Evolutionary conservation across 495 filamentous ascomycete species (phyloP).

Genomic region (Bryoglossum gracile): DNA sequence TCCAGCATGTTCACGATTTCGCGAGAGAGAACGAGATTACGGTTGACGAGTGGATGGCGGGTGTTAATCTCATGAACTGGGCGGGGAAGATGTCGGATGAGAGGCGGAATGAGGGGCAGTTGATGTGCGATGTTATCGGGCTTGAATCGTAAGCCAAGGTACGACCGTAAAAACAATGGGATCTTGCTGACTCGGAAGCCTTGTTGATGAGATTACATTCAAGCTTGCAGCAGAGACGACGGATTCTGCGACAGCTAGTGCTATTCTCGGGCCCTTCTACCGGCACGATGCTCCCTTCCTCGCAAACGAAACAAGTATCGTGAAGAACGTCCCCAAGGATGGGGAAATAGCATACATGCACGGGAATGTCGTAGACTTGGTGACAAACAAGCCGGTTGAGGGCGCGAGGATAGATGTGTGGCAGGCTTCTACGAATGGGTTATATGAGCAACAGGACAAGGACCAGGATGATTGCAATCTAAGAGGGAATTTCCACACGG

Average conservation of each 20-base stretch:
- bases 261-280: constrained; percentile 86
- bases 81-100: constrained; percentile 47
- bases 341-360: constrained; percentile 64
- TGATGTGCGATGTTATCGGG: constrained; percentile 71
- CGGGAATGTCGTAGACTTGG: constrained; percentile 64
- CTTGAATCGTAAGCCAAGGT: constrained; percentile 55
- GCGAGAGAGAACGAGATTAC: constrained; percentile 60
- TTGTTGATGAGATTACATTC: constrained; percentile 82
- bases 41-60: constrained; percentile 58
- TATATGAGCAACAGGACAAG: constrained; percentile 87
- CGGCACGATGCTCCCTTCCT: constrained; percentile 76
- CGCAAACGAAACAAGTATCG: constrained; percentile 61
- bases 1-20: constrained; percentile 61
- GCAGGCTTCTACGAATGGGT: constrained; percentile 77
- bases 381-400: constrained; percentile 62
- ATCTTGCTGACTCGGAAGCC: constrained; percentile 28
- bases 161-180: background rate
- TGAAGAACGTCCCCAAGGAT: constrained; percentile 53
- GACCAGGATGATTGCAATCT: constrained; percentile 74
- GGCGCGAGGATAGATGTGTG: constrained; percentile 76
- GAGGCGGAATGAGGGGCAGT: constrained; percentile 69
- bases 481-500: constrained; percentile 71
- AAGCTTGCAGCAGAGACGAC: constrained; percentile 65
- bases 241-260: constrained; percentile 65
- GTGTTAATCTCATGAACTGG: constrained; percentile 56